Evolutionary conservation across 106 monocot species (phyloP), one percentile per base, ranked within the genome.

Genomic region (Hemerocallis citrina): DNA sequence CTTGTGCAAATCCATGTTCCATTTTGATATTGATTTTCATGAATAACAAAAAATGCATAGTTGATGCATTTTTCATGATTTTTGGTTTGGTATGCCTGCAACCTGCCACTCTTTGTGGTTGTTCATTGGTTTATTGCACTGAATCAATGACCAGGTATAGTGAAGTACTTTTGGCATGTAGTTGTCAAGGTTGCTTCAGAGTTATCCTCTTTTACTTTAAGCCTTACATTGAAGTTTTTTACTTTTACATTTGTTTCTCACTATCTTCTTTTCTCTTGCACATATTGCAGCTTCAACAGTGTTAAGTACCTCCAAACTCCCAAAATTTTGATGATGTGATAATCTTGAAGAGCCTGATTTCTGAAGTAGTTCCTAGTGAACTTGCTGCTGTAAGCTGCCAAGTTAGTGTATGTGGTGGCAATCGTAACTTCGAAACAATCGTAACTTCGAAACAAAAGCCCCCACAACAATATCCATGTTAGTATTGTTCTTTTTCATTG

Each of bases 61-160:
- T 33, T 55, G 2, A 32, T 6, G 22, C 16, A 25, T 48, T 48
- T 23, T 23, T 48, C 14, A 47, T 47, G 15, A 22, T 47, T 47
- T 21, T 4, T 47, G n/a, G 21, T 52, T 52, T 20, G n/a, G 19
- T 15, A 1, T 38, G 35, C 30, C 21, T 57, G 57, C 22, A 21
- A 57, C 21, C 21, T 35, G 57, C 15, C 28, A 16, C 32, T 54
- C 6, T 30, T 17, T 21, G 35, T 57, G 35, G n/a, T n/a, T n/a
- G n/a, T n/a, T n/a, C 57, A 57, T 57, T 36, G 20, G n/a, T 57
- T 57, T 57, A 36, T 21, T 57, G 57, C 10, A 36, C 19, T 57
- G 35, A 19, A 6, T 21, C 21, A 57, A 10, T 17, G 14, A 54
- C 14, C 31, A 35, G 36, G 35, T 22, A 57, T 8, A 9, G 11